Evolutionary conservation across 2,329 filamentous ascomycete species (phyloP), one percentile per base, ranked within the genome.

Genomic region (Neoarthrinium moseri): DNA sequence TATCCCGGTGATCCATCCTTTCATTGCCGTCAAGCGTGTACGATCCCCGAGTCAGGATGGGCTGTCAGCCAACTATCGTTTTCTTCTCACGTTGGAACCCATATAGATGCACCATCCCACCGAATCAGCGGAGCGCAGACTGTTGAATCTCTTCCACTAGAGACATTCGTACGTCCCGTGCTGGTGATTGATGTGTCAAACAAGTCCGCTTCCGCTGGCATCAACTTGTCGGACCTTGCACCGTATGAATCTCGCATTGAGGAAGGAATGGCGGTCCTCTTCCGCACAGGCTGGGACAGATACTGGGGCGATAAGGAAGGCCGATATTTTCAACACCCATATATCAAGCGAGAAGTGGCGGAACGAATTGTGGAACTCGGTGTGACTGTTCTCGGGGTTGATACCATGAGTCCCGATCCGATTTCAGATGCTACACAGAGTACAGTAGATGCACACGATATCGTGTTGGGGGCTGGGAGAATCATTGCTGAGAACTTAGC

Each of bases 371-470:
- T 40, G 37, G 37, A 27, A 26, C 37, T 40, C 15, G 37, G 37
- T 10, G 37, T 40, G 3, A 18, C 24, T 10, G 37, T 40, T 13
- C n/a, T 40, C n/a, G 37, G 37, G 8, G 24, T 30, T 18, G 37
- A 40, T 18, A 40, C 37, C 24, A 40, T 40, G 37, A 40, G 23
- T 13, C 37, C 37, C 7, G 37, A 40, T 29, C 23, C 37, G 15
- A 29, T 40, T 11, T 23, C 21, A 12, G 37, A 27, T 4, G 37
- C 27, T n/a, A 26, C 23, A 7, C 17, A n/a, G 6, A 18, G n/a
- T 4, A 24, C 15, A 2, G 17, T 40, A 17, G 18, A 40, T 7
- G 37, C 30, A 10, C 37, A 40, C 24, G 37, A 40, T 18, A 11
- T 40, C 4, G 23, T 40, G 4, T 12, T 40, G 4, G 37, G 37